Base-by-base conservation (phyloP, 2,329 filamentous ascomycete genomes). In the Colletotrichum brevisporum region DNA sequence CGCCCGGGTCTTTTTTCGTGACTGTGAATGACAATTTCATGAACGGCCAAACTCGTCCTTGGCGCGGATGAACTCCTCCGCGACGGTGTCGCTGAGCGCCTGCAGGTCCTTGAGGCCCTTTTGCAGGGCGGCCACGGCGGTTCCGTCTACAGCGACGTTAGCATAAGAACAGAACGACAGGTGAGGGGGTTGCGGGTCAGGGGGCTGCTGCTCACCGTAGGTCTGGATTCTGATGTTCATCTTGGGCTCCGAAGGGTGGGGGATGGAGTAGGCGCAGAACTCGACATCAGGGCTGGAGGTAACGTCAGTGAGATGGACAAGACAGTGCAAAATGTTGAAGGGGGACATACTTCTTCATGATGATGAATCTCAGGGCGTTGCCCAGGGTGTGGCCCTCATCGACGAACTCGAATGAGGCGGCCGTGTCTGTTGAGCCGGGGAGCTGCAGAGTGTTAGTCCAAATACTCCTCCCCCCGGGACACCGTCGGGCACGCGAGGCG, bases 201-300 rank as follows among this genome's bases (percentile, higher is more conserved):
- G 61, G 31, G 12, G 53, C 10, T 52, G 81, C 9, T 39, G 26
- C 90, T 78, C 84, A 97, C 95, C 93, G 76, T 96, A 98, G 73
- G 95, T 99, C 82, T 99, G 96, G 71, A 99, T 98, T 76, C 96
- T 90, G 71, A 99, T 85, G 78, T 98, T 97, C 95, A 99, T 97
- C 83, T 97, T 96, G 48, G 91, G 85, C 82, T 99, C 96, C 47
- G 95, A 97, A 58, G 96, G 96, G 82, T 99, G 96, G 36, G 96
- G 96, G 71, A 99, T 98, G 8, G 95, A 94, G 81, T 99, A 99
- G 70, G 95, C 96, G 82, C 96, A 98, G 83, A 99, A 98, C 80
- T 99, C 96, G 69, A 99, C 96, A 72, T 96, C 90, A 36, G 96
- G 95, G 80, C 95, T 98, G 73, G 61, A 61, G 12, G 50, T 26